These are phyloP conservation scores for Candida awuae DNA, from an alignment of 805 yeast genomes.

Conservation along the genomic window DNA sequence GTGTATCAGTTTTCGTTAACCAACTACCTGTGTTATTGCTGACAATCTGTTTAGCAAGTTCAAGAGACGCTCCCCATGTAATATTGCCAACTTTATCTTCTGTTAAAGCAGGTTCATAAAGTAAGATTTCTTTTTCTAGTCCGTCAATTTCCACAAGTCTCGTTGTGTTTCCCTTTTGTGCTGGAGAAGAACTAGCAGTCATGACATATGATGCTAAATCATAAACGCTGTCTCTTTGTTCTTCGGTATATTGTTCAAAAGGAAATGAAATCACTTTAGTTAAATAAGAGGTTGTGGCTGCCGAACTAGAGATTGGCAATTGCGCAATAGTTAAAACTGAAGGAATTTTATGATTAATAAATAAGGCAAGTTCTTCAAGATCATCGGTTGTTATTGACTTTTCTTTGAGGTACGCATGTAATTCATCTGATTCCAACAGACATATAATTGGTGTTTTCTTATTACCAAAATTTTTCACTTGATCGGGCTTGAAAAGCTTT, in stretches of 20 bases:
- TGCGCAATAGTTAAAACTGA: slow-evolving; percentile 4
- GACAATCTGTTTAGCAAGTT: slow-evolving; percentile 51
- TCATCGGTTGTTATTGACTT: not conserved
- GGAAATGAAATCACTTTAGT: slow-evolving; percentile 43
- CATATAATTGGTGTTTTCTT: not conserved
- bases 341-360: not conserved
- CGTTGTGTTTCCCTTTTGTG: slow-evolving; percentile 66
- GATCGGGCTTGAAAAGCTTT: slow-evolving; percentile 40
- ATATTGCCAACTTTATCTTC: slow-evolving; percentile 83
- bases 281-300: slow-evolving; percentile 38
- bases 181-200: slow-evolving; percentile 76
- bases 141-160: slow-evolving; percentile 48
- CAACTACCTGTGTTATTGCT: slow-evolving; percentile 13
- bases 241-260: slow-evolving; percentile 38
- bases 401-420: not conserved
- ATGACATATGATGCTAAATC: slow-evolving; percentile 56
- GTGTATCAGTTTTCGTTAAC: slow-evolving; percentile 15
- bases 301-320: slow-evolving; percentile 1
- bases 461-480: slow-evolving; percentile 41
- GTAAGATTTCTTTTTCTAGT: slow-evolving; percentile 27
- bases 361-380: not conserved
- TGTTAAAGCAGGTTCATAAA: slow-evolving; percentile 81
- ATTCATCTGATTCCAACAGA: not conserved
- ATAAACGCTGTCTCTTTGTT: slow-evolving; percentile 35
- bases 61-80: slow-evolving; percentile 91